These are phyloP conservation scores for Agapanthus africanus DNA, from an alignment of 106 monocot genomes.

Conservation along the genomic window DNA sequence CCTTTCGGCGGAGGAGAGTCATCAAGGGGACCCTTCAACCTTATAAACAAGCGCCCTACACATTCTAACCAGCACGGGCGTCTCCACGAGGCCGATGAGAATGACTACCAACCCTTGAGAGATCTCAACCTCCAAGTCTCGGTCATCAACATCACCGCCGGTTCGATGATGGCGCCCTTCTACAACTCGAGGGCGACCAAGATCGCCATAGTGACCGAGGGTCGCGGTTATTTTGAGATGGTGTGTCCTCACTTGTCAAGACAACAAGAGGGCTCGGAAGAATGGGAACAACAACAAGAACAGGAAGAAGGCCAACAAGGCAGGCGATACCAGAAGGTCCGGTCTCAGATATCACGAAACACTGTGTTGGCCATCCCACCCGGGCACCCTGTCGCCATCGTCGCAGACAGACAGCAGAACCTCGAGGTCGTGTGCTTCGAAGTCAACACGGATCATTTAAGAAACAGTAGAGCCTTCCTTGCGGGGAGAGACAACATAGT, in stretches of 20 bases:
- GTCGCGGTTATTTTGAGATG: constrained; percentile 56
- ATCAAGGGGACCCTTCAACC: constrained; percentile 37
- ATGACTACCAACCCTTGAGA: constrained; percentile 38
- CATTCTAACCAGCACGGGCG: constrained; percentile 38
- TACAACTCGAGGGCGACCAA: constrained; percentile 53
- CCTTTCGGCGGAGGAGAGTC: constrained; percentile 15
- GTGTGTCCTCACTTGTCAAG: constrained; percentile 36
- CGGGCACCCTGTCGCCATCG: constrained; percentile 43
- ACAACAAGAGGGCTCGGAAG: background rate
- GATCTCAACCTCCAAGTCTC: constrained; percentile 48
- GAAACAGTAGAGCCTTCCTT: background rate
- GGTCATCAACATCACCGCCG: constrained; percentile 39
- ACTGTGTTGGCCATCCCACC: constrained; percentile 37
- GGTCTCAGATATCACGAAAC: constrained; percentile 16
- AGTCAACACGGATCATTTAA: background rate
- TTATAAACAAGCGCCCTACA: constrained; percentile 32
- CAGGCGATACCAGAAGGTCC: constrained; percentile 22
- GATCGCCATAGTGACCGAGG: constrained; percentile 41
- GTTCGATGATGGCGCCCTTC: constrained; percentile 55
- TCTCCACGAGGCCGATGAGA: constrained; percentile 25
- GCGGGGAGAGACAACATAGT: constrained; percentile 42
- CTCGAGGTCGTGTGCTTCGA: constrained; percentile 11
- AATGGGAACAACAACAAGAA: constrained; percentile 8
- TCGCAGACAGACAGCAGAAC: constrained; percentile 30
- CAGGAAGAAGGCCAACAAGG: background rate